Base-by-base conservation (phyloP, 2,329 filamentous ascomycete genomes). In the Orbilia brochopaga region DNA sequence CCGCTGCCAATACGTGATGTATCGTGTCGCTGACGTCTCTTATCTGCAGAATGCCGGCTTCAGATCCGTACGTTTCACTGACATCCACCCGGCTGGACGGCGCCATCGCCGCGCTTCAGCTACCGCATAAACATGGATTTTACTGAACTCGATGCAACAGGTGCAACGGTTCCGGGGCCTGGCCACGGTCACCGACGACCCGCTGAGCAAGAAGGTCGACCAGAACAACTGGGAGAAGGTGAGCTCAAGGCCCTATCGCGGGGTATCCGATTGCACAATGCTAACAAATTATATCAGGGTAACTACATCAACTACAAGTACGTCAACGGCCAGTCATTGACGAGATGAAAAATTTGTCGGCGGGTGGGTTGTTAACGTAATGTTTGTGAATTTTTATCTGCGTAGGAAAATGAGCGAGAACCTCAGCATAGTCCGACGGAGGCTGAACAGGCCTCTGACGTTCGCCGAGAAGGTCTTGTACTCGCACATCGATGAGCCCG, bases 401-500 rank as follows among this genome's bases (percentile, higher is more conserved):
- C 74, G 54, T 82, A 92, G 91, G 87, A 97, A 97, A 87, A 97
- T 97, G 92, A 92, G 90, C 78, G 92, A 97, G 85, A 97, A 96
- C 86, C 87, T 99, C 73, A 84, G 87, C 78, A 87, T 99, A 81
- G 94, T 99, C 77, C 90, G 94, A 79, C 81, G 84, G 78, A 89
- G 94, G 79, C 86, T 99, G 76, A 96, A 96, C 84, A 89, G 91
- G 77, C 94, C 94, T 77, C 87, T 99, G 78, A 94, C 92, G 77
- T 96, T 89, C 81, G 91, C 92, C 80, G 94, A 99, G 87, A 99
- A 99, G 88, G 92, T 99, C 79, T 86, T 97, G 78, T 99, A 99
- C 86, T 97, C 93, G 74, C 94, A 99, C 83, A 85, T 99, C 80
- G 94, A 97, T 83, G 91, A 99, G 81, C 94, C 94, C 63, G 90